phyloP scores from a whole-genome alignment of 306 rosid species.

The Malus domestica region DNA sequence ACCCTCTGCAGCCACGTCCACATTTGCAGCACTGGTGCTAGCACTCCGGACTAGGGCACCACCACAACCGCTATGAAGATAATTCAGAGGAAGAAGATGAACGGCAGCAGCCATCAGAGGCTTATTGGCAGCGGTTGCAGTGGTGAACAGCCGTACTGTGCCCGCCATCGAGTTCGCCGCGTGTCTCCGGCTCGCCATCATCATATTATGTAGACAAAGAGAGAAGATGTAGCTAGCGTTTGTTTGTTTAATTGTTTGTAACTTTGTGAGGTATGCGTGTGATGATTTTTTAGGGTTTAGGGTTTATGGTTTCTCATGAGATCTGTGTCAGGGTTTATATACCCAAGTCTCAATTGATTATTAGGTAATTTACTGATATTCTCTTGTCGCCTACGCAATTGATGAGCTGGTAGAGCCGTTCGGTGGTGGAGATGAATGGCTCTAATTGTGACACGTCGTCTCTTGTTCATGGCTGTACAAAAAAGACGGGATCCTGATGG shows the following conservation, averaged over 20 bases:
- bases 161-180: background rate
- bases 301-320: background rate
- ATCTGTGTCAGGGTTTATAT: no score
- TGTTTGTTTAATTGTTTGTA: background rate
- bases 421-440: background rate
- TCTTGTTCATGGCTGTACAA: background rate
- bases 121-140: no score
- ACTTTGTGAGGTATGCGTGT: background rate
- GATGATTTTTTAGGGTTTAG: background rate
- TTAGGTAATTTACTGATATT: no score
- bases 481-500: no score
- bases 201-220: background rate
- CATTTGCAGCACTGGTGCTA: background rate
- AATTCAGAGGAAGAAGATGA: no score
- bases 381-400: no score
- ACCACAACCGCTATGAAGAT: background rate
- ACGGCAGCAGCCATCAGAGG: no score
- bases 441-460: background rate
- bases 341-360: no score
- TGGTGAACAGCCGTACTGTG: constrained; percentile 17
- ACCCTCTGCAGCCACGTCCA: background rate
- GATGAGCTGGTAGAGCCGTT: no score
- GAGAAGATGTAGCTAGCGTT: background rate
- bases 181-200: background rate
- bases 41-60: constrained; percentile 1